A percentile compares a stretch with the other conserved stretches of the same genome.
Evolutionary conservation across 202 grass and related monocot genomes (phyloP).

Genomic region (Carex arenaria): DNA sequence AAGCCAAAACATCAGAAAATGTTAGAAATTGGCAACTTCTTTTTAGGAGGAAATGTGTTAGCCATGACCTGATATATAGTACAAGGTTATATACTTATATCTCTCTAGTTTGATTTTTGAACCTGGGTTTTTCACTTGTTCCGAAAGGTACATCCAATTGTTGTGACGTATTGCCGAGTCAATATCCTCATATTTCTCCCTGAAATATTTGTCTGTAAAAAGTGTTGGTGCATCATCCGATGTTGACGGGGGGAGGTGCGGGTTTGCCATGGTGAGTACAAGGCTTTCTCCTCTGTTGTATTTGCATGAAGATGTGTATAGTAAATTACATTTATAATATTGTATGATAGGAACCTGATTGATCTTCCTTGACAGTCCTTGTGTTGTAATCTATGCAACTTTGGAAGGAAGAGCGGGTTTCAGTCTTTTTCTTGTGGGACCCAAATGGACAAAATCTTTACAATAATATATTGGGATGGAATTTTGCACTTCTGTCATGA

Average conservation of each 20-base stretch:
- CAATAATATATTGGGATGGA: neutral
- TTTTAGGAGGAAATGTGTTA: neutral
- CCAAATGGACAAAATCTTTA: neutral
- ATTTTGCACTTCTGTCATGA: neutral
- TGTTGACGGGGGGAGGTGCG: neutral
- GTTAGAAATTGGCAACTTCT: neutral
- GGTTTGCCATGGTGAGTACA: neutral
- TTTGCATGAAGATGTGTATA: neutral
- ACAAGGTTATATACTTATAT: neutral
- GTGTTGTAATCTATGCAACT: neutral
- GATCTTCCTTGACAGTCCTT: neutral
- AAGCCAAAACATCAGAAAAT: neutral
- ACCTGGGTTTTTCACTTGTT: neutral
- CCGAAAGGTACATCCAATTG: neutral
- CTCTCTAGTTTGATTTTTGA: neutral
- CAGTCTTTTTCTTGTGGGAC: neutral
- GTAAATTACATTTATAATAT: neutral
- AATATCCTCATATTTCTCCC: neutral
- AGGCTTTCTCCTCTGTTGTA: neutral
- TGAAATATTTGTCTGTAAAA: neutral
- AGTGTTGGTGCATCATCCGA: neutral
- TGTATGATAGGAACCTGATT: neutral
- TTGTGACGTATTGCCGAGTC: conserved; percentile 5
- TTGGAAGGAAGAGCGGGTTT: neutral
- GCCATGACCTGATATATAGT: neutral